These are phyloP conservation scores for Zalaria sp. DNA, from an alignment of 2,329 filamentous ascomycete species.

Conservation along the genomic window DNA sequence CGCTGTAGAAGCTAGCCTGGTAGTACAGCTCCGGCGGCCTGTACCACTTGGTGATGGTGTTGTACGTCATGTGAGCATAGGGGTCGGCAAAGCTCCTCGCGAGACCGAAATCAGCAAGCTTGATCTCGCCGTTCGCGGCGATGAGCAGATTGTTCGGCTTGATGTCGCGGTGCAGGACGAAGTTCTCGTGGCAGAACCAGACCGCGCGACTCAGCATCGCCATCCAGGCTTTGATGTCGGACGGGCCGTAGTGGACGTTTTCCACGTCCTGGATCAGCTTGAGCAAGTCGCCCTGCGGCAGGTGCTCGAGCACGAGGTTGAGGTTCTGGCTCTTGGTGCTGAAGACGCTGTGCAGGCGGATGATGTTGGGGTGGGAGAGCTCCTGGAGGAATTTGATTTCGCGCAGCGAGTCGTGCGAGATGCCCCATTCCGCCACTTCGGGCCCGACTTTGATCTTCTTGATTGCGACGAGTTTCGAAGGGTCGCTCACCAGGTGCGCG, in stretches of 20 bases:
- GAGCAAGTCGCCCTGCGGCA: conserved; percentile 88
- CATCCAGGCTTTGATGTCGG: conserved; percentile 98
- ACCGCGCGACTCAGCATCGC: conserved; percentile 87
- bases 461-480: conserved; percentile 68
- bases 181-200: conserved; percentile 95
- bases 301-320: conserved; percentile 85
- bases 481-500: conserved; percentile 61
- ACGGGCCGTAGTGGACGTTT: conserved; percentile 64
- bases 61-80: conserved; percentile 70
- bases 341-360: conserved; percentile 83
- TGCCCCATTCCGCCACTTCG: conserved; percentile 69
- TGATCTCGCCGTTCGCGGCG: conserved; percentile 81
- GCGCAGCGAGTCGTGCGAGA: conserved; percentile 86
- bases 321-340: conserved; percentile 93
- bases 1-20: conserved; percentile 76
- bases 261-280: conserved; percentile 80
- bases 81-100: conserved; percentile 83
- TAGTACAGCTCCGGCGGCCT: conserved; percentile 87
- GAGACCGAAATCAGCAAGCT: conserved; percentile 94
- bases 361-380: conserved; percentile 88
- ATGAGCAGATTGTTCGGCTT: conserved; percentile 98
- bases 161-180: conserved; percentile 90
- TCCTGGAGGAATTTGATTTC: conserved; percentile 95
- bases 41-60: conserved; percentile 96
- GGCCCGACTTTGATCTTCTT: conserved; percentile 84